These are phyloP conservation scores for Endoconidiophora polonica DNA, from an alignment of 2,329 filamentous ascomycete genomes.

Conservation along the genomic window DNA sequence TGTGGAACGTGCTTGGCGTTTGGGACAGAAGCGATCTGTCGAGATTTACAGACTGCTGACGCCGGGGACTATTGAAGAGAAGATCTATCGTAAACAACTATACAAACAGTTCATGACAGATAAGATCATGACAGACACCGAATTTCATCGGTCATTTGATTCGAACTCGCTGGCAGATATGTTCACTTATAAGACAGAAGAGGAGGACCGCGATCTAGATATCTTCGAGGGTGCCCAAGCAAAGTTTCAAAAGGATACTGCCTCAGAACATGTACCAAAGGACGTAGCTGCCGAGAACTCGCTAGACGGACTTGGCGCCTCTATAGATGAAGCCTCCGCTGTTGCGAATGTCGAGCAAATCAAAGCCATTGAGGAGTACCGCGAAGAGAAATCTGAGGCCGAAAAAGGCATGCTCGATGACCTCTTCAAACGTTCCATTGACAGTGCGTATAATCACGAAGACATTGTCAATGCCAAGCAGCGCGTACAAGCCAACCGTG, in stretches of 20 bases:
- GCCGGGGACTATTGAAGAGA: conserved; percentile 94
- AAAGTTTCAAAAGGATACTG: conserved; percentile 15
- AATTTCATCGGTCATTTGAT: conserved; percentile 82
- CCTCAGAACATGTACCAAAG: neutral
- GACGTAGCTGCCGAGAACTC: neutral
- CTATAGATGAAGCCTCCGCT: conserved; percentile 5
- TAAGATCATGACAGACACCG: conserved; percentile 87
- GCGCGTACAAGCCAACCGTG: conserved; percentile 55
- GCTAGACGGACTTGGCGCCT: too few species aligned
- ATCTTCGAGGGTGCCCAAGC: conserved; percentile 82
- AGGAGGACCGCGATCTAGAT: conserved; percentile 63
- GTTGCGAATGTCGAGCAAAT: conserved; percentile 22
- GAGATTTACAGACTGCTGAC: conserved; percentile 97
- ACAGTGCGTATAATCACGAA: conserved; percentile 87
- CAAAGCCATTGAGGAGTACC: conserved; percentile 47
- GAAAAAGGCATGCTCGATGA: conserved; percentile 73
- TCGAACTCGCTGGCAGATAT: conserved; percentile 81
- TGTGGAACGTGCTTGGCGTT: conserved; percentile 82
- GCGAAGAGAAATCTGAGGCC: conserved; percentile 27
- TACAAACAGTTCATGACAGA: conserved; percentile 98
- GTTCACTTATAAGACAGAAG: conserved; percentile 50
- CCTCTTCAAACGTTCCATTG: conserved; percentile 75
- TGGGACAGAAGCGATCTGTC: conserved; percentile 88
- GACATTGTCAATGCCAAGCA: conserved; percentile 68
- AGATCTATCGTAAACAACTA: conserved; percentile 96